A percentile compares a stretch with the other conserved stretches of the same genome.
These are phyloP conservation scores for Vaccinium vitisidaea DNA, from an alignment of 148 eudicot species.

Conservation along the genomic window DNA sequence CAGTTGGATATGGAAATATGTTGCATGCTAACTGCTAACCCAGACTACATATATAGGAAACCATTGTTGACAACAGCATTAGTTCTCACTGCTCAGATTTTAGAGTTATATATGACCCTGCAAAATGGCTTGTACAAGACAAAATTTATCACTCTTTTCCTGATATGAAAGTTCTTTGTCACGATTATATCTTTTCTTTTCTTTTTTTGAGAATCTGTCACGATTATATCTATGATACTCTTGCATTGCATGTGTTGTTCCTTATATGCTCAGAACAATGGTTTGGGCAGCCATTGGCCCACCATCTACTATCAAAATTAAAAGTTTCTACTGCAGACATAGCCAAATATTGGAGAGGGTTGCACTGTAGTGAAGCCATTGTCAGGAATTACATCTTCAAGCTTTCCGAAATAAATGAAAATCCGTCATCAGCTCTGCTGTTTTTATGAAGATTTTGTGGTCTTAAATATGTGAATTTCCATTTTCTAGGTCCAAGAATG, in stretches of 20 bases:
- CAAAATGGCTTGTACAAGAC: background rate
- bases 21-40: too few relatives aligned
- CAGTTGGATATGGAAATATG: background rate
- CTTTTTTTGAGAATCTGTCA: too few relatives aligned
- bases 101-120: background rate
- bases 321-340: background rate
- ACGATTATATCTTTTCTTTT: background rate
- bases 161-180: background rate
- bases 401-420: background rate
- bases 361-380: background rate
- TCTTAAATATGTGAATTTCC: background rate
- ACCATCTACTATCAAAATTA: background rate
- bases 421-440: background rate
- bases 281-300: background rate
- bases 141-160: background rate
- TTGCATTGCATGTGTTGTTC: background rate
- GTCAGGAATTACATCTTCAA: background rate
- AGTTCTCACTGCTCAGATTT: background rate
- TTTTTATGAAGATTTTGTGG: background rate
- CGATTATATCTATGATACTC: background rate
- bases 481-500: slow-evolving; percentile 42
- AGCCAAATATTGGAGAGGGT: background rate
- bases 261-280: background rate
- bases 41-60: too few relatives aligned
- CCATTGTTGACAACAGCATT: background rate